Base-by-base conservation (phyloP, 768 basidiomycete genomes). In the Galerina sulciceps region DNA sequence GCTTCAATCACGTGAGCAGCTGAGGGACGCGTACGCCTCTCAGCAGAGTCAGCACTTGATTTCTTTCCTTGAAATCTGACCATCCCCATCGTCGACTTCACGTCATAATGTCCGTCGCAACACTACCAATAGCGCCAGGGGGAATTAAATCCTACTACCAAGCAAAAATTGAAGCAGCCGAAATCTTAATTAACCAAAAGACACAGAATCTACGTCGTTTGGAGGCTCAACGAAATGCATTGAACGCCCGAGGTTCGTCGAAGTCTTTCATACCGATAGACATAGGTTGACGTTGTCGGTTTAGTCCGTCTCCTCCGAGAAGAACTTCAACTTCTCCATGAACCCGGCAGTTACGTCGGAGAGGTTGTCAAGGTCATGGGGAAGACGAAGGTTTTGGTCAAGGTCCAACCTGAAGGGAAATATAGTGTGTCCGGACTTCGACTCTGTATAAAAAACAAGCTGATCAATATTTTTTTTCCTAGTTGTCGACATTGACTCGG, bases 301-400 rank as follows among this genome's bases (percentile, higher is more conserved):
- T 60, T 47, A 97, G 96, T 99, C 23, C 82, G 96, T 46, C 74
- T 99, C 10, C 79, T 99, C 35, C 74, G 96, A 40, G 96, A 99
- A 73, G 96, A 96, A 75, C 78, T 99, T 2, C 95, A 95, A 68
- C 79, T 96, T 11, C 79, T 97, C 6, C 94, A 95, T 63, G 96
- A 99, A 69, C 95, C 97, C 0, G 96, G 95, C 23, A 93, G 91
- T 70, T 98, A 99, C 76, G 96, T 99, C 40, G 97, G 97, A 6
- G 97, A 99, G 75, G 88, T 99, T 11, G 90, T 98, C 65, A 99
- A 96, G 76, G 90, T 97, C 6, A 99, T 99, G 97, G 94, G 96
- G 55, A 98, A 98, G 89, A 99, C 88, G 74, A 98, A 97, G 76
- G 96, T 99, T 13, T 77, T 99, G 41, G 96, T 99, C 61, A 98